phyloP scores from a whole-genome alignment of 345 rosid species.

The Eucalyptus pauciflora region DNA sequence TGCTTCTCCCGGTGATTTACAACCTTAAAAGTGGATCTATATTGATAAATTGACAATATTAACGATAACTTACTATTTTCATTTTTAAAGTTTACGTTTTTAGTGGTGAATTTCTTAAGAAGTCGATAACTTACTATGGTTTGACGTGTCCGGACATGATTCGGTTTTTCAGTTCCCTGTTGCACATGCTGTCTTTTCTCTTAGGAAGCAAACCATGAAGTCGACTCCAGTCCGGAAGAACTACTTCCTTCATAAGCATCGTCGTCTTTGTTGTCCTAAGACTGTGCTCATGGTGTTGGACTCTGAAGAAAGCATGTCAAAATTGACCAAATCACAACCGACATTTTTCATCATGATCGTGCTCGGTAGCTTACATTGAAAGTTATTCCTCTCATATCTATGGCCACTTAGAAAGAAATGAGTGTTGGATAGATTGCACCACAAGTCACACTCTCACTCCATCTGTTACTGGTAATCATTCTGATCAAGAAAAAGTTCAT shows the following conservation, averaged over 20 bases:
- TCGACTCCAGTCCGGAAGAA: not conserved
- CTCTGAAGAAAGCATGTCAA: not conserved
- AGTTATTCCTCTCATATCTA: not conserved
- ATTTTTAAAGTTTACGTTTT: not conserved
- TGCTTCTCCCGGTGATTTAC: not conserved
- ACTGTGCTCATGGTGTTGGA: not conserved
- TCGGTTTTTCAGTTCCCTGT: not conserved
- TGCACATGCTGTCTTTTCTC: not conserved
- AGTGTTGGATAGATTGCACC: not conserved
- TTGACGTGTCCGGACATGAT: not conserved
- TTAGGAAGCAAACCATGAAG: not conserved
- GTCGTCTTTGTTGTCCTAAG: not conserved
- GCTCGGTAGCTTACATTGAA: not conserved
- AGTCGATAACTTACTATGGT: not conserved
- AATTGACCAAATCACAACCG: not conserved
- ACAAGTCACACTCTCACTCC: not conserved
- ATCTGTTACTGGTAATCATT: not conserved
- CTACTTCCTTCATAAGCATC: not conserved
- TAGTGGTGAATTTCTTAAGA: not conserved
- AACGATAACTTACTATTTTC: not conserved
- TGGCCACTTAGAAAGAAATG: not conserved
- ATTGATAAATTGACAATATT: not conserved
- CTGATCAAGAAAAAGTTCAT: not conserved
- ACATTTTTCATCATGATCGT: not conserved
- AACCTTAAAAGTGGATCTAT: not conserved